Evolutionary conservation across 352 stramenopile genomes (phyloP).

Genomic region (Peronospora farinosa): DNA sequence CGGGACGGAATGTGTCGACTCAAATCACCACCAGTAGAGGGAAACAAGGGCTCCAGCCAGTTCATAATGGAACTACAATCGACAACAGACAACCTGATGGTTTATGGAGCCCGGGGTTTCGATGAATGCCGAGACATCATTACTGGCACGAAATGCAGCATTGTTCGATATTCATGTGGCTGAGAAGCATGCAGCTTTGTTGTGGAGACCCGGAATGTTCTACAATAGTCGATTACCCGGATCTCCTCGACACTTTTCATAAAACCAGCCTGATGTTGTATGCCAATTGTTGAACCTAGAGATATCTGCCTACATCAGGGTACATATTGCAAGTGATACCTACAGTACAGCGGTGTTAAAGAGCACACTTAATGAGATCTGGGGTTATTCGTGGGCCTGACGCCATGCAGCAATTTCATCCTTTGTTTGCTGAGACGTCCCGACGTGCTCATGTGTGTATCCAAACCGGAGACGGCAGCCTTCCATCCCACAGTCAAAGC

Average conservation of each 20-base stretch:
- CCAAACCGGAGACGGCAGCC: conserved; percentile 55
- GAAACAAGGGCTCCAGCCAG: neutral
- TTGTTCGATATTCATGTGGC: conserved; percentile 35
- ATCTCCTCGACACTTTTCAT: conserved; percentile 9
- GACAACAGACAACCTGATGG: conserved; percentile 1
- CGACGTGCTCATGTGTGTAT: conserved; percentile 69
- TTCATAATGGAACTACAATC: neutral
- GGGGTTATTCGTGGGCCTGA: conserved; percentile 12
- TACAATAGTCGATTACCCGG: conserved; percentile 4
- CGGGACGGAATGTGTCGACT: conserved; percentile 1
- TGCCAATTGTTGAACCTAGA: neutral
- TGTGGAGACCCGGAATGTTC: conserved; percentile 24
- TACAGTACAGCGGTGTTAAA: conserved; percentile 4
- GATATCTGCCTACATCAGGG: conserved; percentile 13
- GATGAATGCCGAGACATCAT: neutral
- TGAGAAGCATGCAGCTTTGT: conserved; percentile 4
- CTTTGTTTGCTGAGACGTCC: conserved; percentile 51
- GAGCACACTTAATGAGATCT: conserved; percentile 9
- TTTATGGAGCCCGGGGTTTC: conserved; percentile 6
- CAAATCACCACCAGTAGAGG: conserved; percentile 6
- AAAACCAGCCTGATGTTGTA: conserved; percentile 1
- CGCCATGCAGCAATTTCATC: conserved; percentile 58
- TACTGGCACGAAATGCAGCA: conserved; percentile 8
- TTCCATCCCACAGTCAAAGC: conserved; percentile 56
- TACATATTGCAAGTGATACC: neutral